These are phyloP conservation scores for Artemisia annua DNA, from an alignment of 129 eudicot species.

Conservation along the genomic window DNA sequence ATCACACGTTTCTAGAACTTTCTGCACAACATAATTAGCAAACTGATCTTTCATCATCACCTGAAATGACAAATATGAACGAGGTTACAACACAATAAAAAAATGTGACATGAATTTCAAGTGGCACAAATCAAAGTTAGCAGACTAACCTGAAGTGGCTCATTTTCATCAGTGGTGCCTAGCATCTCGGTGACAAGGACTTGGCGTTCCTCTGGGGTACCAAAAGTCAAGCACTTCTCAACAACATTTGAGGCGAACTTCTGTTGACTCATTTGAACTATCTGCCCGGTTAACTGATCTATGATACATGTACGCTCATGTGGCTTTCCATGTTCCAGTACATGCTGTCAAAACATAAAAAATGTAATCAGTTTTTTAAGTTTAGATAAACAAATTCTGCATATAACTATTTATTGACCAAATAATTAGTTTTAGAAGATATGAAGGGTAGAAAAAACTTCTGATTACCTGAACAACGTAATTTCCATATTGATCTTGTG, in stretches of 20 bases:
- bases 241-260: conserved; percentile 95
- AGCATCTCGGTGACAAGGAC: conserved; percentile 86
- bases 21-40: conserved; percentile 95
- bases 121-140: not conserved
- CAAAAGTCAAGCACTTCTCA: conserved; percentile 89
- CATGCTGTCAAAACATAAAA: conserved; percentile 52
- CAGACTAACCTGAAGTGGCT: conserved; percentile 87
- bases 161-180: conserved; percentile 89
- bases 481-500: conserved; percentile 97
- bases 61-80: conserved; percentile 35
- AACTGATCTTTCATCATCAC: conserved; percentile 99
- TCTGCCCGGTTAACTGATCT: conserved; percentile 63
- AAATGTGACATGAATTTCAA: not conserved
- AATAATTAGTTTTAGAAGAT: too few species aligned
- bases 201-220: conserved; percentile 74
- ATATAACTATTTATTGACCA: too few species aligned
- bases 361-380: not conserved
- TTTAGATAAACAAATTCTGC: too few species aligned
- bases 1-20: conserved; percentile 89
- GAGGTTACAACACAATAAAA: not conserved
- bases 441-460: too few species aligned
- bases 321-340: conserved; percentile 90
- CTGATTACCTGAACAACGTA: conserved; percentile 86
- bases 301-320: conserved; percentile 74
- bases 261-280: conserved; percentile 97